phyloP scores from a whole-genome alignment of 1,284 basidiomycete genomes.

The Xerocomus amazonicus region DNA sequence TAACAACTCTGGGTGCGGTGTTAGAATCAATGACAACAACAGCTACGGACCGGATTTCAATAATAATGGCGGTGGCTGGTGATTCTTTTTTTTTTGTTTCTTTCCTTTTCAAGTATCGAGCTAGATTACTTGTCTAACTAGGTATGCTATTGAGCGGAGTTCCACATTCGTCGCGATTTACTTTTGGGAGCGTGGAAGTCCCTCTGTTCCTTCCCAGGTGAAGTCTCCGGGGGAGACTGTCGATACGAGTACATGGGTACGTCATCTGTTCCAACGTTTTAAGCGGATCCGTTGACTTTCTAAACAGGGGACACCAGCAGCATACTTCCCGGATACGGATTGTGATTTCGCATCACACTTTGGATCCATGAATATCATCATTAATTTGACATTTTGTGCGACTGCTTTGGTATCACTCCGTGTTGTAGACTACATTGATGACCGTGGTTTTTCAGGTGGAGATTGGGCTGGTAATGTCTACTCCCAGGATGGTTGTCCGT shows the following conservation, averaged over 20 bases:
- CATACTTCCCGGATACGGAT: slow-evolving; percentile 37
- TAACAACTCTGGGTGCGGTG: slow-evolving; percentile 45
- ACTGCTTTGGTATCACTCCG: slow-evolving; percentile 5
- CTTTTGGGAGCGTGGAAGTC: slow-evolving; percentile 38
- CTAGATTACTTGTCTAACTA: not conserved
- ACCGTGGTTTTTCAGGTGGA: slow-evolving; percentile 31
- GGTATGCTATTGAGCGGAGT: slow-evolving; percentile 41
- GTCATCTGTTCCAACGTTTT: slow-evolving; percentile 7
- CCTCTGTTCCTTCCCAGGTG: slow-evolving; percentile 32
- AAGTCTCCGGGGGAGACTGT: slow-evolving; percentile 23
- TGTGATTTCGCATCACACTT: slow-evolving; percentile 39
- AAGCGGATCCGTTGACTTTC: too few relatives aligned
- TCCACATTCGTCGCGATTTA: slow-evolving; percentile 35
- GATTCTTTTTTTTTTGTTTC: not conserved
- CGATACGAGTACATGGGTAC: slow-evolving; percentile 34
- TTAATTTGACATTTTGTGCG: slow-evolving; percentile 40
- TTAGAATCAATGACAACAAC: slow-evolving; percentile 27
- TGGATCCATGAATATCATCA: slow-evolving; percentile 39
- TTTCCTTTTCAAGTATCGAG: not conserved
- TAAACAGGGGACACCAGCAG: slow-evolving; percentile 35
- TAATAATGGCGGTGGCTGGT: slow-evolving; percentile 40
- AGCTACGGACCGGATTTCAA: slow-evolving; percentile 44
- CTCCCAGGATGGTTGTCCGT: slow-evolving; percentile 34
- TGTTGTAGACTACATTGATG: too few relatives aligned
- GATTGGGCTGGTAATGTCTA: slow-evolving; percentile 42